Conservation (phyloP, 768 basidiomycete species). For the Fibroporia radiculosa region DNA sequence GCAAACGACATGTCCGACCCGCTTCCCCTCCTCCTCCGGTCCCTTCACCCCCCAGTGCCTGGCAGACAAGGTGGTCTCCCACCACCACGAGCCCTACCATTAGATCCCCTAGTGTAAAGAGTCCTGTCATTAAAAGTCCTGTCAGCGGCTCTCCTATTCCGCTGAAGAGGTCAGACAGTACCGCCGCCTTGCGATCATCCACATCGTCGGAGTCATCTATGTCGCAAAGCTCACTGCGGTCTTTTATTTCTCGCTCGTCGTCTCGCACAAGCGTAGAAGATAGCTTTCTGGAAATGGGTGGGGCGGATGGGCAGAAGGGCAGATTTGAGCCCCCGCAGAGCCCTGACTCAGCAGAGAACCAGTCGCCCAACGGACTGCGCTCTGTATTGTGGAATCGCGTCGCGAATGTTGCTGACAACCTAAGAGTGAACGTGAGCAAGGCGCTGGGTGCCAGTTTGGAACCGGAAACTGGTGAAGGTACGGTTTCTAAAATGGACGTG, state of each 20-base stretch:
- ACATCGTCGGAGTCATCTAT: conserved; percentile 12
- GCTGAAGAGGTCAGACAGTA: conserved; percentile 8
- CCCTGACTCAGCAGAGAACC: neutral
- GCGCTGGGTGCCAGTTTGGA: conserved; percentile 43
- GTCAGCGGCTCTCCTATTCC: no score
- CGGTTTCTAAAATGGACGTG: neutral
- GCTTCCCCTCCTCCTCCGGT: conserved; percentile 10
- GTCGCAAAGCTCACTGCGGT: neutral
- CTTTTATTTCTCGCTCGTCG: conserved; percentile 7
- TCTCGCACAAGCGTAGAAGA: conserved; percentile 14
- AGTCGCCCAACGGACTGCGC: conserved; percentile 16
- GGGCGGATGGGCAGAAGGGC: neutral
- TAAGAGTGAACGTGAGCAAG: conserved; percentile 51
- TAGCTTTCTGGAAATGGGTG: conserved; percentile 3
- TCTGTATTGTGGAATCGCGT: conserved; percentile 50
- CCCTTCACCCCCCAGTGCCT: conserved; percentile 4
- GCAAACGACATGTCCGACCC: neutral
- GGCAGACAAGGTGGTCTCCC: neutral
- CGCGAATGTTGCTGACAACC: conserved; percentile 40
- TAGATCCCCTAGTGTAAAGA: no score
- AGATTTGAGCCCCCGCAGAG: neutral
- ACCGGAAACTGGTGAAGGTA: conserved; percentile 39
- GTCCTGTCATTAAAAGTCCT: no score
- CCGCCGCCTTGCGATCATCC: conserved; percentile 7
- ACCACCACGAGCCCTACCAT: neutral